Evolutionary conservation across 331 rosid species (phyloP), one percentile per base, ranked within the genome.

Genomic region (Rosa hybrid): DNA sequence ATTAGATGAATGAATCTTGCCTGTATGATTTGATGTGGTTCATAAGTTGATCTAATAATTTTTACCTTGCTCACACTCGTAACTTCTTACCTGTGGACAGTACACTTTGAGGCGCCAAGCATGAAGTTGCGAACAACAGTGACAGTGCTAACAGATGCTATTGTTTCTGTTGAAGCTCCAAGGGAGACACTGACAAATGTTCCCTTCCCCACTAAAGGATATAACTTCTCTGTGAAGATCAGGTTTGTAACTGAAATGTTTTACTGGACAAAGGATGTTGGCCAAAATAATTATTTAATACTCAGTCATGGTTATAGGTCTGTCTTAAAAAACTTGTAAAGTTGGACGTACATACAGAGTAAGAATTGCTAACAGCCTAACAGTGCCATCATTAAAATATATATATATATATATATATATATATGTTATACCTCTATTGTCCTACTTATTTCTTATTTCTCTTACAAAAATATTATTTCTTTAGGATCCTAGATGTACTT

Each of bases 171-270:
- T 83, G 88, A 84, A 83, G 90, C 97, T 87, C 98, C 98, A 41
- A 90, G 83, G 44, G 98, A 87, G 89, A 80, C 84, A 84, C 90
- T 95, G 65, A 89, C 98, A 77, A 95, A 95, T 71, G 97, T 87
- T 80, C 98, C 96, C 62, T 89, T 85, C 74, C 98, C 98, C 60
- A 74, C 89, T 7, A 89, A 95, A 86, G 98, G 98, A 89, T 95
- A 91, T 84, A 88, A 90, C 77, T 95, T 95, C 90, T 83, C 92
- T 4, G 94, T 92, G 86, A 90, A 86, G 83, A 79, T 92, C 89
- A 89, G 98, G 98, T 94, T 83, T 86, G 91, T 85, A 54, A 54
- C 65, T 50, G 68, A 71, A 67, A 13, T 81, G 50, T 46, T 71
- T 63, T 69, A 7, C 8, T 45, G 60, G 44, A 8, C 20, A 18